Conservation (phyloP, 768 basidiomycete species). For the Strobilomyces confusus region DNA sequence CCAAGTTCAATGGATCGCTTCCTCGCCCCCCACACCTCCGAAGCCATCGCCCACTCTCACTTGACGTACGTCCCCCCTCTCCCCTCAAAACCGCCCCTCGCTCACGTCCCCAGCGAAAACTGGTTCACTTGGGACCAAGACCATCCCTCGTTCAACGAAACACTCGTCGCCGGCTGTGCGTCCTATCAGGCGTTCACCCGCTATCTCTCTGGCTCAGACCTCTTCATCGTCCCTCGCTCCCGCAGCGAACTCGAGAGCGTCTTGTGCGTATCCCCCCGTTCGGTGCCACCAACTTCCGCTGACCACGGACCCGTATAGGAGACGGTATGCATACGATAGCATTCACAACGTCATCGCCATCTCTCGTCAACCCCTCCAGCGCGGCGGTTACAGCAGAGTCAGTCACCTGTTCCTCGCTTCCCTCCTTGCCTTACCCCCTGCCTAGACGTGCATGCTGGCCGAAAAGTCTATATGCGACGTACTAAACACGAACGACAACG, state of each 20-base stretch:
- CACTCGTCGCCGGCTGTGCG: slow-evolving; percentile 72
- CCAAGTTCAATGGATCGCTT: slow-evolving; percentile 58
- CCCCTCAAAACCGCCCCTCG: not conserved
- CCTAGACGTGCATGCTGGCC: slow-evolving; percentile 64
- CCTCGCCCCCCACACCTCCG: slow-evolving; percentile 68
- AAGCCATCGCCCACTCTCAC: slow-evolving; percentile 66
- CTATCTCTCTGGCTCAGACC: slow-evolving; percentile 65
- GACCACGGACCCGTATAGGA: slow-evolving; percentile 36
- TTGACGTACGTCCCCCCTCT: slow-evolving; percentile 52
- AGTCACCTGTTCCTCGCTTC: slow-evolving; percentile 16
- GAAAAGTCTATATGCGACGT: slow-evolving; percentile 68
- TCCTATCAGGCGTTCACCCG: slow-evolving; percentile 77
- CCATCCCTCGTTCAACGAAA: slow-evolving; percentile 66
- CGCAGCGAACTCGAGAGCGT: slow-evolving; percentile 66
- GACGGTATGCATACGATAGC: slow-evolving; percentile 72
- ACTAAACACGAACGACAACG: slow-evolving; percentile 66
- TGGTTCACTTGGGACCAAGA: slow-evolving; percentile 67
- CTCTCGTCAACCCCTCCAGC: slow-evolving; percentile 58
- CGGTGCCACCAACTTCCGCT: not conserved
- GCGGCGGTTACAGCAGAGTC: slow-evolving; percentile 52
- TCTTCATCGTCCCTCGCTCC: slow-evolving; percentile 66
- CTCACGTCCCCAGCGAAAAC: slow-evolving; percentile 50
- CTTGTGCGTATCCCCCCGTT: slow-evolving; percentile 44
- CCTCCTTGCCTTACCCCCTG: not conserved
- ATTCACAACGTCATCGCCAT: slow-evolving; percentile 78